Evolutionary conservation across 441 rosid species (phyloP).

Genomic region (Mallotus repandus): DNA sequence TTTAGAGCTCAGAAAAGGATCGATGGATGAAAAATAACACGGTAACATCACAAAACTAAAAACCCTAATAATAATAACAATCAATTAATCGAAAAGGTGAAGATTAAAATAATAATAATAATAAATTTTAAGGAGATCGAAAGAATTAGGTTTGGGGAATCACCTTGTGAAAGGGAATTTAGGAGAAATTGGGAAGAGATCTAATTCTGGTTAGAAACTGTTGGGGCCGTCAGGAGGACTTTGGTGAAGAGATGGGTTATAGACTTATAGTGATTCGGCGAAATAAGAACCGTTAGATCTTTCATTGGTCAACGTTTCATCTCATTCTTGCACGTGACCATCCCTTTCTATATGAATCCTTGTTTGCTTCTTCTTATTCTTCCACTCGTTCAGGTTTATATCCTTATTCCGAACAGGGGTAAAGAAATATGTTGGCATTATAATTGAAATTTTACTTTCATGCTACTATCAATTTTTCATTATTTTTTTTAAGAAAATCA

Average conservation of each 20-base stretch:
- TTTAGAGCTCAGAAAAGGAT: background rate
- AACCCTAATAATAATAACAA: background rate
- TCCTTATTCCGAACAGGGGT: background rate
- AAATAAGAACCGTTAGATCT: conserved; percentile 26
- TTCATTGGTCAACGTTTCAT: background rate
- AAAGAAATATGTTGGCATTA: too few relatives aligned
- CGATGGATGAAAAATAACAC: background rate
- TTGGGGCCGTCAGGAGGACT: conserved; percentile 17
- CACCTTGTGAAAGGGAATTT: conserved; percentile 12
- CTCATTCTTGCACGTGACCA: conserved; percentile 23
- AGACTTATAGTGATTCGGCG: background rate
- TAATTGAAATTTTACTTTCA: too few relatives aligned
- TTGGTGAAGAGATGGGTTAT: background rate
- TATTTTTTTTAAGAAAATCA: too few relatives aligned
- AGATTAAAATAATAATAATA: too few relatives aligned
- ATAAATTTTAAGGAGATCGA: too few relatives aligned
- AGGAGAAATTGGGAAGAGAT: conserved; percentile 14
- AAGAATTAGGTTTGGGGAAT: background rate
- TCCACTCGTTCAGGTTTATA: background rate
- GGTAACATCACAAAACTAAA: background rate
- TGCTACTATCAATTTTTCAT: too few relatives aligned
- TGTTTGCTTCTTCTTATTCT: conserved; percentile 1
- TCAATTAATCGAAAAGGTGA: background rate
- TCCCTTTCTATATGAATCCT: background rate
- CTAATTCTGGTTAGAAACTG: conserved; percentile 5